Evolutionary conservation across 768 basidiomycete genomes (phyloP).

Genomic region (Cystofilobasidium bisporidii): DNA sequence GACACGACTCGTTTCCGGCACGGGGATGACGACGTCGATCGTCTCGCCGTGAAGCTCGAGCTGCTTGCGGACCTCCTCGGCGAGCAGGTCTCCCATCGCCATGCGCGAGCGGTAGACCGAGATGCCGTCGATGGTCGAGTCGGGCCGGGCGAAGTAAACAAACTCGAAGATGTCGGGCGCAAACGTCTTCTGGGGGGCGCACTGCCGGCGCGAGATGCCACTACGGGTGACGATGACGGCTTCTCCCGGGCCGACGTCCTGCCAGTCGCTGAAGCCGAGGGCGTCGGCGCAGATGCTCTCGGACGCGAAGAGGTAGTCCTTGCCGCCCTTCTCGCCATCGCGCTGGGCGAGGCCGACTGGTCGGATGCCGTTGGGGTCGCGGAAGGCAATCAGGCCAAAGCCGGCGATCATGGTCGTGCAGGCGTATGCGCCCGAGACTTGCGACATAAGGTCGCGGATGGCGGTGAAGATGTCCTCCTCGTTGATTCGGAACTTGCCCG

Average conservation of each 20-base stretch:
- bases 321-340: conserved; percentile 45
- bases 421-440: conserved; percentile 87
- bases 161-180: conserved; percentile 98
- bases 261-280: conserved; percentile 80
- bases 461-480: conserved; percentile 98
- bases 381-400: conserved; percentile 94
- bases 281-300: conserved; percentile 97
- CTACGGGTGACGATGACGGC: conserved; percentile 87
- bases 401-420: conserved; percentile 99
- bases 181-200: conserved; percentile 60
- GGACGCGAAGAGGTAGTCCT: conserved; percentile 82
- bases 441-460: conserved; percentile 74
- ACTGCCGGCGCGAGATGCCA: conserved; percentile 63
- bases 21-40: conserved; percentile 95
- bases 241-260: conserved; percentile 88
- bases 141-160: conserved; percentile 95
- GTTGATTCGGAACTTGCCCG: conserved; percentile 97
- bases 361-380: conserved; percentile 95
- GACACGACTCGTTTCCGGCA: conserved; percentile 91
- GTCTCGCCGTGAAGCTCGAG: conserved; percentile 48
- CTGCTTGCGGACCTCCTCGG: conserved; percentile 70
- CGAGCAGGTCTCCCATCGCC: conserved; percentile 97
- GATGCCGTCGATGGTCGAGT: conserved; percentile 93
- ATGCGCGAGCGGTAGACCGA: conserved; percentile 95
- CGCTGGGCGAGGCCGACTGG: conserved; percentile 79